A percentile compares a stretch with the other conserved stretches of the same genome.
These are phyloP conservation scores for Conticribra guillardii DNA, from an alignment of 108 stramenopile species.

Conservation along the genomic window DNA sequence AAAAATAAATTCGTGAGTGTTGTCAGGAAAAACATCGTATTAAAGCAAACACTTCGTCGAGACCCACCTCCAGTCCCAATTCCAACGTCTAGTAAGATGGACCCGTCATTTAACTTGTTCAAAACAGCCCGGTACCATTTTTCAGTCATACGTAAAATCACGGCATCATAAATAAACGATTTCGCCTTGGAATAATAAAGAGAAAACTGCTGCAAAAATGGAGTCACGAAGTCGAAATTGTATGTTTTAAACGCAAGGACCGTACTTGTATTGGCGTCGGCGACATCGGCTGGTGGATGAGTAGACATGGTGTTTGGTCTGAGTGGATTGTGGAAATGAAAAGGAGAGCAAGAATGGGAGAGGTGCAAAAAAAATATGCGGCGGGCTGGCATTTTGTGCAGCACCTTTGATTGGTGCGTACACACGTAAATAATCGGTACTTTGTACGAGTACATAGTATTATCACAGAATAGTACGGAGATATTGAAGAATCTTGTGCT, in stretches of 20 bases:
- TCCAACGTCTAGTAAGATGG: slow-evolving; percentile 67
- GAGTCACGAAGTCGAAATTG: slow-evolving; percentile 16
- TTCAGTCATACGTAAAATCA: slow-evolving; percentile 69
- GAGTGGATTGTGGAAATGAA: neutral
- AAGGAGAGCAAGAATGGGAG: too few relatives aligned
- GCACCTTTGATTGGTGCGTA: too few relatives aligned
- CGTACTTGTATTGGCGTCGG: neutral
- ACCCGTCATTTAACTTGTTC: slow-evolving; percentile 22
- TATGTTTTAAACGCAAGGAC: neutral
- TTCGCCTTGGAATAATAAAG: slow-evolving; percentile 36
- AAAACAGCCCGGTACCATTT: slow-evolving; percentile 66
- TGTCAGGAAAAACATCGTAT: neutral
- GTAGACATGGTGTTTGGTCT: neutral
- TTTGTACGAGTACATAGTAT: too few relatives aligned
- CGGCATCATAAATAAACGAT: slow-evolving; percentile 58
- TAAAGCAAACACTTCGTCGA: too few relatives aligned
- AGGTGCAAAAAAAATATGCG: too few relatives aligned
- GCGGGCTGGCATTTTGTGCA: too few relatives aligned
- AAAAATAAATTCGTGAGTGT: too few relatives aligned
- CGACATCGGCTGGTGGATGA: slow-evolving; percentile 3
- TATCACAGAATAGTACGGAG: too few relatives aligned
- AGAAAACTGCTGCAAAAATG: slow-evolving; percentile 16
- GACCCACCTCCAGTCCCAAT: slow-evolving; percentile 61
- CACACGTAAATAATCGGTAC: too few relatives aligned
- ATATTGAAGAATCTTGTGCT: too few relatives aligned